Conservation (phyloP, 2,329 filamentous ascomycete species). For the Apiospora sp. region DNA sequence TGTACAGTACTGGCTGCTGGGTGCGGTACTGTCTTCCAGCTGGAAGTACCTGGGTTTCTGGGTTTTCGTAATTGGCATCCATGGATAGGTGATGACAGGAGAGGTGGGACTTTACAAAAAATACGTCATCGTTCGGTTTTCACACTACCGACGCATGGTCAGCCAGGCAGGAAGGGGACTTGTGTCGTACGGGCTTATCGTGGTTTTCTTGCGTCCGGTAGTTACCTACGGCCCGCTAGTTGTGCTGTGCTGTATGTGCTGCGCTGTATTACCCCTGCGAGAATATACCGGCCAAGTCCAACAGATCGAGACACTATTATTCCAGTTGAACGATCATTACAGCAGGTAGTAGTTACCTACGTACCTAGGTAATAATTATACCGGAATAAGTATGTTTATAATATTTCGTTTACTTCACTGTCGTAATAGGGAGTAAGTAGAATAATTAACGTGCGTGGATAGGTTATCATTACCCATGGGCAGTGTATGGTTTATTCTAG, state of each 20-base stretch:
- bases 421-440: too few relatives aligned
- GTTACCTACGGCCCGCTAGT: background rate
- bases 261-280: background rate
- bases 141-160: background rate
- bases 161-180: background rate
- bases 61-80: too few relatives aligned
- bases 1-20: background rate
- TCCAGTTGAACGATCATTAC: too few relatives aligned
- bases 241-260: background rate
- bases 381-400: too few relatives aligned
- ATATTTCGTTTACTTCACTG: too few relatives aligned
- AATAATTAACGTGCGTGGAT: too few relatives aligned
- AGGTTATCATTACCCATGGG: too few relatives aligned
- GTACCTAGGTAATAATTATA: too few relatives aligned
- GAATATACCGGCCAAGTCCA: too few relatives aligned
- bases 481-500: too few relatives aligned
- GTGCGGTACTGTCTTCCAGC: background rate
- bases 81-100: background rate
- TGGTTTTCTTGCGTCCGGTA: background rate
- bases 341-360: too few relatives aligned
- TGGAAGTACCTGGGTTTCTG: background rate
- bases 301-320: too few relatives aligned
- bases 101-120: background rate
- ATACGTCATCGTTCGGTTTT: constrained; percentile 1
- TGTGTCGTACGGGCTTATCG: background rate